Base-by-base conservation (phyloP, 345 rosid species). In the Eucalyptus sp. region DNA sequence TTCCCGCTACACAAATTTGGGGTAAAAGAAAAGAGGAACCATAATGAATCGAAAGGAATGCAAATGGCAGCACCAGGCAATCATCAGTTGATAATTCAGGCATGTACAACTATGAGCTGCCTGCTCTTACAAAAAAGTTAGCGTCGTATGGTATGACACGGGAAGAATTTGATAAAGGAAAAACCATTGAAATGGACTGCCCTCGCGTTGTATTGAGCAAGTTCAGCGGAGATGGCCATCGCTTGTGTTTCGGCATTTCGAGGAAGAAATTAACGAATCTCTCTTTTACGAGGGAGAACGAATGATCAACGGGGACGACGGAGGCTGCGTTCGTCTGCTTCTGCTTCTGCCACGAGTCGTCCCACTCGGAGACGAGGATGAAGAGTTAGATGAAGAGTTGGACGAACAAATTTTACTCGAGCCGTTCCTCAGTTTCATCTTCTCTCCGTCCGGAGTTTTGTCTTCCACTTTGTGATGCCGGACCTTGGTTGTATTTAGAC, bases 291-390 rank as follows among this genome's bases (percentile, higher is more conserved):
- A 41, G 84, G 84, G 83, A 44, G 84, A 41, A 76, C 84, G 84
- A 76, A 76, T 76, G 84, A 76, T 76, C 84, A 76, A 76, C 3
- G 87, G 96, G 15, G 96, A 92, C 52, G 94, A 93, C 58, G 96
- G 97, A 68, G 93, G 95, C 64, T 90, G 92, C 11, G 95, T 79
- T 29, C 96, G 95, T 90, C 96, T 93, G 91, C 91, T 94, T 90
- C 96, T 94, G 92, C 96, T 96, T 92, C 99, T 92, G 79, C 99
- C 97, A 1, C 97, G 97, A 52, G 86, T 90, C 8, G 43, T 41
- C 11, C 50, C 91, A 4, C 91, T 88, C 81, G 99, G 99, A 25
- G 99, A 93, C 10, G 96, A 93, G 14, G 95, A 95, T 7, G 97
- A 92, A 0, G 96, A 96, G 37, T 76, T 76, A 1, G 97, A 95